Base-by-base conservation (phyloP, 225 moss, liverwort and hornwort genomes). In the Climacium dendroides region DNA sequence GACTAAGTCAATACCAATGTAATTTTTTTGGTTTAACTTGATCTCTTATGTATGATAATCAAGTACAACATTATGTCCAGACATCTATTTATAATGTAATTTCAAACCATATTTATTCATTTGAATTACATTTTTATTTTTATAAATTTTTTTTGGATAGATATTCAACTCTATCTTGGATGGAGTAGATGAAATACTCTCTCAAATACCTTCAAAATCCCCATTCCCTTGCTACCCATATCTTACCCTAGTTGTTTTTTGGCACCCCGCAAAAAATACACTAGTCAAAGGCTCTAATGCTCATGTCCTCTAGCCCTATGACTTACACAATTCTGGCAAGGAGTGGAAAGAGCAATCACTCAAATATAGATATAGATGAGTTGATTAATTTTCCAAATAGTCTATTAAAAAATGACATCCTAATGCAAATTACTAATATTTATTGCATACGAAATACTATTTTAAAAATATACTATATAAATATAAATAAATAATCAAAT, bases 91-190 rank as follows among this genome's bases (percentile, higher is more conserved):
- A 41, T n/a, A n/a, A n/a, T 70, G 5, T 0, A 41, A 25, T 70
- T 25, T 67, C 1, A 39, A 69, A 69, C 14, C 24, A 69, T 69
- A 39, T 24, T 41, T 15, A 70, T 25, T 8, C 25, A 41, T 41
- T 41, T 70, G 3, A 25, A 5, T 41, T 15, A 70, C 2, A 70
- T 25, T 41, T 39, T 41, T 41, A 15, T 25, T 25, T 70, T 39
- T 0, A 5, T 3, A 69, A 69, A 1, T 9, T 3, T 2, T 64
- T 34, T 63, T 63, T 63, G 8, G 6, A 5, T 39, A 3, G 13
- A 39, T 25, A 39, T 14, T 39, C 0, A 2, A 0, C 1, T 24
- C 5, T 39, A 24, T 69, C 1, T 39, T 1, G 0, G 0, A 39
- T 41, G 5, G 25, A 7, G 14, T 70, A 0, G 0, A 2, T 0